A percentile compares a stretch with the other conserved stretches of the same genome.
These are phyloP conservation scores for Solanum habrochaites DNA, from an alignment of 257 asterid species.

Conservation along the genomic window DNA sequence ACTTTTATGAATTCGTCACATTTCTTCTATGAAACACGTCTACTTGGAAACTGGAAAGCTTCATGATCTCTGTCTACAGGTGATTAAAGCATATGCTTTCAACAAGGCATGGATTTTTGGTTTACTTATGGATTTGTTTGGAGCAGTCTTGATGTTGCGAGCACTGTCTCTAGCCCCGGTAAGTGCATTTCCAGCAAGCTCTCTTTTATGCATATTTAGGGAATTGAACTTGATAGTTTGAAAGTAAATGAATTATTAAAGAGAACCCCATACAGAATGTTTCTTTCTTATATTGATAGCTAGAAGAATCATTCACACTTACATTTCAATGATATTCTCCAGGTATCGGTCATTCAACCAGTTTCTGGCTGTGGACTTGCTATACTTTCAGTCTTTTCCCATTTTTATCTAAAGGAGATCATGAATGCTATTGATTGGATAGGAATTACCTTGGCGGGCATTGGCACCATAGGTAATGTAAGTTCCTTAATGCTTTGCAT, in stretches of 20 bases:
- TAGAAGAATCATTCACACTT: background rate
- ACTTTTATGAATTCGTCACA: background rate
- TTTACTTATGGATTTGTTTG: slow-evolving; percentile 86
- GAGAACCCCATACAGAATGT: background rate
- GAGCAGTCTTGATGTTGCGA: slow-evolving; percentile 84
- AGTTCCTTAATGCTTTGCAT: slow-evolving; percentile 2
- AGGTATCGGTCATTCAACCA: slow-evolving; percentile 97
- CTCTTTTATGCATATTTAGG: background rate
- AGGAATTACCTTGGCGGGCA: slow-evolving; percentile 85
- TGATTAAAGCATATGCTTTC: slow-evolving; percentile 81
- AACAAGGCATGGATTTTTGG: slow-evolving; percentile 80
- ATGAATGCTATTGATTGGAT: slow-evolving; percentile 95
- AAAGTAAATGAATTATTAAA: background rate
- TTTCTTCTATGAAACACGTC: background rate
- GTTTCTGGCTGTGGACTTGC: slow-evolving; percentile 99
- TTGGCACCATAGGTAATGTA: slow-evolving; percentile 95
- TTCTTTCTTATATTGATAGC: background rate
- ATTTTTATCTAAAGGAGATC: slow-evolving; percentile 90
- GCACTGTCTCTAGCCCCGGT: slow-evolving; percentile 98
- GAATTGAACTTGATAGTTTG: background rate
- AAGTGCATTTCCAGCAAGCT: slow-evolving; percentile 11
- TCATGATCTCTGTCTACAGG: slow-evolving; percentile 31
- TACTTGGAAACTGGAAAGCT: background rate
- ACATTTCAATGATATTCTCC: background rate
- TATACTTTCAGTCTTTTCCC: slow-evolving; percentile 90